These are phyloP conservation scores for Sclerotinia minor DNA, from an alignment of 2,329 filamentous ascomycete genomes.

Conservation along the genomic window DNA sequence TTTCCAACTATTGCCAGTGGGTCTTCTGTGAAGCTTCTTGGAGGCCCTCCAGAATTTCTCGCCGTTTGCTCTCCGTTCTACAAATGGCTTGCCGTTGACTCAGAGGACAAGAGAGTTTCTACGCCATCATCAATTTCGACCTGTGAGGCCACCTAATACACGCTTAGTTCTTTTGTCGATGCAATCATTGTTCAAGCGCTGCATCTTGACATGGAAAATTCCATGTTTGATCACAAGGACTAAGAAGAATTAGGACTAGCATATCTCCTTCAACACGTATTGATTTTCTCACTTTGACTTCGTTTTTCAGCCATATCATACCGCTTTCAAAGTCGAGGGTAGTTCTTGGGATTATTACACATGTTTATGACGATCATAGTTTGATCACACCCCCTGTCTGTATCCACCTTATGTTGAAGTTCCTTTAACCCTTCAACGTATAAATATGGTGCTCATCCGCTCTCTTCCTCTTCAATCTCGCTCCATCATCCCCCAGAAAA, in stretches of 20 bases:
- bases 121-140: background rate
- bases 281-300: background rate
- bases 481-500: background rate
- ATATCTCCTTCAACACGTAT: background rate
- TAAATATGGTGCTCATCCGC: background rate
- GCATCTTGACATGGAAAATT: constrained; percentile 1
- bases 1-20: background rate
- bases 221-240: background rate
- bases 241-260: background rate
- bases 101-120: background rate
- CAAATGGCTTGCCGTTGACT: constrained; percentile 8
- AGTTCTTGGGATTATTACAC: background rate
- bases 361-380: background rate
- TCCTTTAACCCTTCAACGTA: background rate
- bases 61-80: background rate
- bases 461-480: background rate
- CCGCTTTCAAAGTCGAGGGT: background rate
- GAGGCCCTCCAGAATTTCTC: background rate
- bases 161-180: background rate
- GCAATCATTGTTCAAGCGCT: background rate
- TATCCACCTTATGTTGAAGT: background rate
- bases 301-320: background rate
- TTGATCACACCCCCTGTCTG: background rate
- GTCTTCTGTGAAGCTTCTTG: background rate
- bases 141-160: background rate